These are phyloP conservation scores for Phytophthora brassicae DNA, from an alignment of 352 stramenopile species.

Conservation along the genomic window DNA sequence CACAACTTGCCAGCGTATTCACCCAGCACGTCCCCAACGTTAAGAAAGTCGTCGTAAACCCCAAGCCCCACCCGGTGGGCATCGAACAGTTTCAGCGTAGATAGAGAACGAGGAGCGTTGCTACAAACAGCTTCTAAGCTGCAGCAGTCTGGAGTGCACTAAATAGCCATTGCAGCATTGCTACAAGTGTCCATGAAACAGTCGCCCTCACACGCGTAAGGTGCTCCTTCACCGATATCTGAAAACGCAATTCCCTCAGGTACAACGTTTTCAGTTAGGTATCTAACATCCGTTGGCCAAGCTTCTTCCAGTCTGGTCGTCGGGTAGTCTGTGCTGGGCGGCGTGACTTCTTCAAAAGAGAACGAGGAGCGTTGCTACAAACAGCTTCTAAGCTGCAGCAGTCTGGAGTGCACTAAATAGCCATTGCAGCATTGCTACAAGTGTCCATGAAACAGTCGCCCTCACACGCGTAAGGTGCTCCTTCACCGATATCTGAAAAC, in stretches of 20 bases:
- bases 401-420: neutral
- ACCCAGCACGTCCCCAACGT: conserved; percentile 3
- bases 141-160: neutral
- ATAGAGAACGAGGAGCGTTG: neutral
- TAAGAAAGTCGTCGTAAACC: neutral
- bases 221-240: neutral
- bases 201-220: neutral
- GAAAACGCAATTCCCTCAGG: neutral
- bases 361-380: neutral
- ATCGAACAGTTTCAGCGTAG: conserved; percentile 1
- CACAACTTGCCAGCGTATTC: conserved; percentile 3
- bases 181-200: conserved; percentile 1
- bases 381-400: neutral
- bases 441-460: conserved; percentile 4
- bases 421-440: neutral
- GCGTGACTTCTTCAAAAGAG: too few relatives aligned
- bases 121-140: neutral
- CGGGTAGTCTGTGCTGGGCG: too few relatives aligned
- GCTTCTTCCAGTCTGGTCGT: too few relatives aligned
- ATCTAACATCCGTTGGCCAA: neutral
- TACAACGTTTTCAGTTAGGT: neutral
- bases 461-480: neutral
- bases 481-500: neutral
- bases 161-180: neutral
- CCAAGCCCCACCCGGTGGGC: neutral